These are phyloP conservation scores for Kregervanrija delftensis DNA, from an alignment of 805 yeast genomes.

Conservation along the genomic window DNA sequence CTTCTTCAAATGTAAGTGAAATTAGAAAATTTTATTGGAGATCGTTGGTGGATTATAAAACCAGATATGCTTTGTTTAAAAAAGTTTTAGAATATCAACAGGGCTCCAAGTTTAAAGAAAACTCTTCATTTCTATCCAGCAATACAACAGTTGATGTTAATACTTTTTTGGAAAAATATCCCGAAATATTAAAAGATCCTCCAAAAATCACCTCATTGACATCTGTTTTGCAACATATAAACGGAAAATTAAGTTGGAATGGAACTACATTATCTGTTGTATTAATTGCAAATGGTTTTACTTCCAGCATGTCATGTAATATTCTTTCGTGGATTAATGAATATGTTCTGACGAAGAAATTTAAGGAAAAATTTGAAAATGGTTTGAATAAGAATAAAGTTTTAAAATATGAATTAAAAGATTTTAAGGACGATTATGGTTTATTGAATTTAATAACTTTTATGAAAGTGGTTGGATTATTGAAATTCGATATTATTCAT, in stretches of 20 bases:
- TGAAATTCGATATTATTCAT: slow-evolving; percentile 7
- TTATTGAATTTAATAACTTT: slow-evolving; percentile 14
- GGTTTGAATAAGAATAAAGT: slow-evolving; percentile 12
- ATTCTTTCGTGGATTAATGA: slow-evolving; percentile 19
- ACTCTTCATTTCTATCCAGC: too few relatives aligned
- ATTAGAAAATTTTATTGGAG: slow-evolving; percentile 29
- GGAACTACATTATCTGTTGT: not conserved
- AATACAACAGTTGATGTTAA: too few relatives aligned
- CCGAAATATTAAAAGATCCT: too few relatives aligned
- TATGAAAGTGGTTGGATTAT: slow-evolving; percentile 10
- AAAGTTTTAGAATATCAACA: slow-evolving; percentile 10
- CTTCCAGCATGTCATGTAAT: slow-evolving; percentile 1
- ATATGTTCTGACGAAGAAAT: slow-evolving; percentile 15
- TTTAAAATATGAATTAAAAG: slow-evolving; percentile 14
- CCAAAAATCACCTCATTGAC: too few relatives aligned
- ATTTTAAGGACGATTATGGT: slow-evolving; percentile 23
- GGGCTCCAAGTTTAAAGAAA: not conserved
- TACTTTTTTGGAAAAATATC: too few relatives aligned
- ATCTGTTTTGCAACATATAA: too few relatives aligned
- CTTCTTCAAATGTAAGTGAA: slow-evolving; percentile 26
- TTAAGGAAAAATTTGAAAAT: slow-evolving; percentile 18
- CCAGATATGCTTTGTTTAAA: slow-evolving; percentile 16
- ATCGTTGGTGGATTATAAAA: slow-evolving; percentile 17
- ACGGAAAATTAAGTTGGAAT: too few relatives aligned
- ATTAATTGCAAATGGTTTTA: not conserved